phyloP scores from a whole-genome alignment of 2,329 filamentous ascomycete species.

The Xylariaceae sp. region DNA sequence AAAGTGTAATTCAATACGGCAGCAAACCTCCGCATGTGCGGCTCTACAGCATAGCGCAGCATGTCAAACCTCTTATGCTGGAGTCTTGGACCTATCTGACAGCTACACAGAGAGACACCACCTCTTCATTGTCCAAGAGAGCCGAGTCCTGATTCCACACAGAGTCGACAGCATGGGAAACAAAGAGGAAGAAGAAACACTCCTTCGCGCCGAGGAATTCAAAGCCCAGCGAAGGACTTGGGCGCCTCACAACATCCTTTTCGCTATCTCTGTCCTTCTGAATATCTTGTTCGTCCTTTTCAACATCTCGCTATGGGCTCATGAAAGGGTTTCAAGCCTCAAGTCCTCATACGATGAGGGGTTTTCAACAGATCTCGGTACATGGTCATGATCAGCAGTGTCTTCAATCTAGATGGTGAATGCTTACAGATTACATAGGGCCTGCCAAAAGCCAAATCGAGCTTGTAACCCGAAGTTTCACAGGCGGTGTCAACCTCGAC shows the following conservation, averaged over 20 bases:
- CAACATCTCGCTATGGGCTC: neutral
- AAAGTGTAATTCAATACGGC: too few species aligned
- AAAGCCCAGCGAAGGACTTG: neutral
- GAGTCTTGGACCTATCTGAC: too few species aligned
- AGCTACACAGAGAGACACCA: too few species aligned
- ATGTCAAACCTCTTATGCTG: too few species aligned
- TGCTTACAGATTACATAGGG: neutral
- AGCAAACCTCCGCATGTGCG: too few species aligned
- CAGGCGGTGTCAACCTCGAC: conserved; percentile 4
- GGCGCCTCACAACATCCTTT: neutral
- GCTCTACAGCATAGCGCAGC: too few species aligned
- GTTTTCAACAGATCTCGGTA: conserved; percentile 1
- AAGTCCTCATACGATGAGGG: neutral
- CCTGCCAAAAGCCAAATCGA: conserved; percentile 4
- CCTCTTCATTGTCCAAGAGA: too few species aligned
- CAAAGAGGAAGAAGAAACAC: neutral
- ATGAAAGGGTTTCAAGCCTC: neutral
- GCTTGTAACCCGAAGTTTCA: neutral
- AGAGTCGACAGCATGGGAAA: neutral
- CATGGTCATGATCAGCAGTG: neutral
- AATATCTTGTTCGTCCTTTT: neutral
- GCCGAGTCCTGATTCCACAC: too few species aligned
- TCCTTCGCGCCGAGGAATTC: neutral
- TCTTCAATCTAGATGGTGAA: neutral
- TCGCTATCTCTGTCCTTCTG: neutral